Conservation (phyloP, 1,284 basidiomycete species). For the Peniophora sp. region DNA sequence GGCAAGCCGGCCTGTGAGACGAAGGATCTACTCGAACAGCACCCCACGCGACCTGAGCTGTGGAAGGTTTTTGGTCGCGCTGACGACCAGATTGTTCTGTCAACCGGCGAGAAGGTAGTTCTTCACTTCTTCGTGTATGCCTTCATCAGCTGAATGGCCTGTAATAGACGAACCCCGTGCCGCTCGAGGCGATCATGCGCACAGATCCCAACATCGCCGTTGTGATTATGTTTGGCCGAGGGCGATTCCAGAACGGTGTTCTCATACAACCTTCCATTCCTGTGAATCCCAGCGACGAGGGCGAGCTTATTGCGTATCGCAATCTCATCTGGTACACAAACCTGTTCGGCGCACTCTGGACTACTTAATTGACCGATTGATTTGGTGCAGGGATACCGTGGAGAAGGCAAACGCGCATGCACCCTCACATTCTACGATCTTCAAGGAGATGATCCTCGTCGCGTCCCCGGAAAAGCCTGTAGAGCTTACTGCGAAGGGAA, state of each 20-base stretch:
- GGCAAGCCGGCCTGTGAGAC: background rate
- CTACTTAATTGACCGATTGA: background rate
- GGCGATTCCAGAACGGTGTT: constrained; percentile 12
- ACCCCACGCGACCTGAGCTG: constrained; percentile 17
- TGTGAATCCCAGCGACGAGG: constrained; percentile 7
- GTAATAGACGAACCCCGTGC: constrained; percentile 18
- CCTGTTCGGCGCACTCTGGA: background rate
- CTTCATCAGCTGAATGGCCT: background rate
- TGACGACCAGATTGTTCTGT: constrained; percentile 17
- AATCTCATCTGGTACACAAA: constrained; percentile 16
- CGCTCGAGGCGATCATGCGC: constrained; percentile 11
- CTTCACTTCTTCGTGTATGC: background rate
- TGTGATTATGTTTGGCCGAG: constrained; percentile 13
- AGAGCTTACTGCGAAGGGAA: constrained; percentile 22
- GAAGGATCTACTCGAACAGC: constrained; percentile 18
- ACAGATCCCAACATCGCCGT: constrained; percentile 7
- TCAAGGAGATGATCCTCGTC: constrained; percentile 24
- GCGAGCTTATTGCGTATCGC: constrained; percentile 9
- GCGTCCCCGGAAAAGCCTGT: constrained; percentile 20
- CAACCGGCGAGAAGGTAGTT: constrained; percentile 24
- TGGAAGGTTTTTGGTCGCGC: constrained; percentile 15
- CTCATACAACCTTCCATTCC: constrained; percentile 10
- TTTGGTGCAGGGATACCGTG: constrained; percentile 23
- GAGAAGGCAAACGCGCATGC: constrained; percentile 24
- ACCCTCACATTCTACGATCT: constrained; percentile 20